Evolutionary conservation across 2,329 filamentous ascomycete genomes (phyloP), one percentile per base, ranked within the genome.

Genomic region (Penicillium sp.): DNA sequence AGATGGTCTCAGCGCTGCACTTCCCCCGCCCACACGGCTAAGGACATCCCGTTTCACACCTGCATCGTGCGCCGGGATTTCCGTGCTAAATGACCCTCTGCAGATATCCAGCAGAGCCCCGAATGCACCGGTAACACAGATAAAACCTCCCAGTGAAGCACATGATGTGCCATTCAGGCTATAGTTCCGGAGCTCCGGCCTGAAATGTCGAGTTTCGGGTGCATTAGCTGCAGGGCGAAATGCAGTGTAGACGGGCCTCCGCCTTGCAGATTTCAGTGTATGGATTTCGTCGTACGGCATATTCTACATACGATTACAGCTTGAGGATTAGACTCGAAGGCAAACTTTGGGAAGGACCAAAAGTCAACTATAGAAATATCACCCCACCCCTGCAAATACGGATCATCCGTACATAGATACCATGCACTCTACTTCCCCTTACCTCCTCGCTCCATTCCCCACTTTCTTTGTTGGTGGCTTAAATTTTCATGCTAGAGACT

Each of bases 361-460:
- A 19, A 39, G 11, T 14, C 4, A 19, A 13, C 10, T 13, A 10
- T 42, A 22, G 19, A 42, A 22, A 22, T 3, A 13, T 22, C 46
- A 7, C 26, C n/a, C 37, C n/a, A 42, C 19, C 4, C 39, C 19
- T 42, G 39, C 39, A 6, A 42, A 42, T 42, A 42, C 19, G 19
- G 39, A 42, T 42, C 19, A 42, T 13, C 37, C 37, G 5, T 54
- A 29, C 39, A 42, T 42, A 6, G 19, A 22, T 4, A 22, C 39
- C 39, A 42, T 42, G 39, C 19, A 11, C 19, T 42, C 5, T 22
- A 42, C 39, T 22, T 42, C 39, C 39, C 39, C 39, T 42, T 42
- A 13, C 39, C 62, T 61, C 63, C 65, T 65, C 59, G 44, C 61
- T 55, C 48, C 13, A 22, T 52, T 19, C 51, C 42, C 51, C 54